Conservation (phyloP, 768 basidiomycete species). For the Butyriboletus loyo region DNA sequence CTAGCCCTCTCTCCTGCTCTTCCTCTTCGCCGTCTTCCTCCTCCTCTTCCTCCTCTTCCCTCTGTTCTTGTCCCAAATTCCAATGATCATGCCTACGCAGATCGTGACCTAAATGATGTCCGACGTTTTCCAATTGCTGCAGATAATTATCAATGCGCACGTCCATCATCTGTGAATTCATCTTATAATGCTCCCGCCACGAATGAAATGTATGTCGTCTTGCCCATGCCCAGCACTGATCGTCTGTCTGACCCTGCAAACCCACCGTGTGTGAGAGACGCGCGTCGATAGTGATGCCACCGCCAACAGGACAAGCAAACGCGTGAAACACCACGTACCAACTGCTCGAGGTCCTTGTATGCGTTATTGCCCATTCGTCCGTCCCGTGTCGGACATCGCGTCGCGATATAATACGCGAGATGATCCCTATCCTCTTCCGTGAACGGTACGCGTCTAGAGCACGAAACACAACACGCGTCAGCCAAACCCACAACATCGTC, state of each 20-base stretch:
- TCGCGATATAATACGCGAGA: slow-evolving; percentile 50
- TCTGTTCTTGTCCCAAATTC: neutral
- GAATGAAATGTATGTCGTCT: slow-evolving; percentile 51
- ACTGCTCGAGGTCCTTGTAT: slow-evolving; percentile 43
- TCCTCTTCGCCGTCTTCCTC: neutral
- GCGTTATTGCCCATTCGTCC: slow-evolving; percentile 49
- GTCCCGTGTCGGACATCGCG: slow-evolving; percentile 36
- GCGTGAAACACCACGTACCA: slow-evolving; percentile 38
- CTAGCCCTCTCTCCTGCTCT: slow-evolving; percentile 2
- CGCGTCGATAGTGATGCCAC: neutral
- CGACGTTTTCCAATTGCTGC: slow-evolving; percentile 1
- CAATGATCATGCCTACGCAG: slow-evolving; percentile 16
- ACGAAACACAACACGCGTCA: neutral
- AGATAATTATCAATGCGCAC: slow-evolving; percentile 36
- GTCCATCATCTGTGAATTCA: slow-evolving; percentile 41
- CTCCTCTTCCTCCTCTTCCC: slow-evolving; percentile 13
- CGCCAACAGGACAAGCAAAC: neutral
- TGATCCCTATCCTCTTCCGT: slow-evolving; percentile 40
- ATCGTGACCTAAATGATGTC: slow-evolving; percentile 24
- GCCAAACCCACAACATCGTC: neutral
- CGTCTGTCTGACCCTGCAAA: slow-evolving; percentile 23
- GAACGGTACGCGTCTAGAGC: slow-evolving; percentile 28
- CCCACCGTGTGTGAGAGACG: neutral
- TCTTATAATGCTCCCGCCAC: slow-evolving; percentile 62
- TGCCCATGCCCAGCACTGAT: slow-evolving; percentile 41